Conservation (phyloP, 257 asterid genomes). For the Coffea canephora region DNA sequence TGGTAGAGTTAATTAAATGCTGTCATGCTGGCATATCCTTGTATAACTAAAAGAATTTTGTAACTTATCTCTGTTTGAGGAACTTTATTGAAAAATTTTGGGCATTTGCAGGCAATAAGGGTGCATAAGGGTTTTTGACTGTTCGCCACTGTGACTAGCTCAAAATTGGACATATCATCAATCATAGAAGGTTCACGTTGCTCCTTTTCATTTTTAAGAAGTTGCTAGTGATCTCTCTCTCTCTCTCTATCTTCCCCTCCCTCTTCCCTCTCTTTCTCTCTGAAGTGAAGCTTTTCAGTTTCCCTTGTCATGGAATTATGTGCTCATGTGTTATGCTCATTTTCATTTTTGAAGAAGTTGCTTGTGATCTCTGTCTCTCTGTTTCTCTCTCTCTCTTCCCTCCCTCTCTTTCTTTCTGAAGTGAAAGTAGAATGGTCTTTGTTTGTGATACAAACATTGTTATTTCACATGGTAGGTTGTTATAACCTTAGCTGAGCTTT, state of each 20-base stretch:
- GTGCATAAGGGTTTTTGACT: constrained; percentile 74
- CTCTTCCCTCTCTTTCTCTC: neutral
- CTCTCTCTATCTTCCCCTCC: neutral
- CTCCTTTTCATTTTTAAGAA: neutral
- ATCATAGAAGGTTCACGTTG: constrained; percentile 52
- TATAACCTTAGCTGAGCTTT: too few relatives aligned
- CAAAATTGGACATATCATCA: constrained; percentile 55
- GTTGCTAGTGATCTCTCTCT: neutral
- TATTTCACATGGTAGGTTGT: too few relatives aligned
- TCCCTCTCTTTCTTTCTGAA: too few relatives aligned
- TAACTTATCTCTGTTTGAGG: constrained; percentile 6
- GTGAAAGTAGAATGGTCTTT: too few relatives aligned
- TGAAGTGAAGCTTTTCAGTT: neutral
- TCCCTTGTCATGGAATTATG: neutral
- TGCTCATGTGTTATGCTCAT: neutral
- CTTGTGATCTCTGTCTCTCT: too few relatives aligned
- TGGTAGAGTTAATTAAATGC: neutral
- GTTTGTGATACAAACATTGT: too few relatives aligned
- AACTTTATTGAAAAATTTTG: neutral
- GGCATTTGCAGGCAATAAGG: constrained; percentile 61
- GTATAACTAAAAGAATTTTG: too few relatives aligned
- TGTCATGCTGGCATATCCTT: neutral
- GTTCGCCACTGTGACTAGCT: constrained; percentile 79
- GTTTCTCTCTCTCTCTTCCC: too few relatives aligned
- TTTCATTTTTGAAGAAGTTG: too few relatives aligned